phyloP scores from a whole-genome alignment of 2,329 filamentous ascomycete genomes.

The Geosmithia putterillii region DNA sequence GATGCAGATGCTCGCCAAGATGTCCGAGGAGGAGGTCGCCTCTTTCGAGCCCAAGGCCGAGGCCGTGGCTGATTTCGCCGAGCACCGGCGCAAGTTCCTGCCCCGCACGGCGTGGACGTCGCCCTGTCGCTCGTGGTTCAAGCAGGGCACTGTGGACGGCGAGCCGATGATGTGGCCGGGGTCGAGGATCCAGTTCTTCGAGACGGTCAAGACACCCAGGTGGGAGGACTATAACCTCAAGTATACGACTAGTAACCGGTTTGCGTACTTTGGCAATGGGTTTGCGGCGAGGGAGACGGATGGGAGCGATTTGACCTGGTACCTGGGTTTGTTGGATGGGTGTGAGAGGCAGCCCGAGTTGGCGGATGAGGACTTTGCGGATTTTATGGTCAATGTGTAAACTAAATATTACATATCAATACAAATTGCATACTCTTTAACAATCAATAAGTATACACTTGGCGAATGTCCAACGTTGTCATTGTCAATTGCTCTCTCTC shows the following conservation, averaged over 20 bases:
- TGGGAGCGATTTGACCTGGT: conserved; percentile 1
- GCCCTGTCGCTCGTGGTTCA: conserved; percentile 37
- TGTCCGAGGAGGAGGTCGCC: conserved; percentile 35
- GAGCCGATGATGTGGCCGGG: conserved; percentile 35
- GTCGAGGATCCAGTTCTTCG: conserved; percentile 36
- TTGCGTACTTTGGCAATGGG: conserved; percentile 38
- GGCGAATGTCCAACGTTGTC: no score
- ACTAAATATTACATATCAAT: no score
- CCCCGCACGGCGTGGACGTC: conserved; percentile 38
- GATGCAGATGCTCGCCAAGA: conserved; percentile 32
- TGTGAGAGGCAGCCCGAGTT: conserved; percentile 9
- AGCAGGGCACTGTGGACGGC: conserved; percentile 26
- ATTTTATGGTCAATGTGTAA: conserved; percentile 10
- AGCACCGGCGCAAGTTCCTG: conserved; percentile 36
- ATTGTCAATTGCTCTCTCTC: no score
- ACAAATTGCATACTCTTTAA: not conserved
- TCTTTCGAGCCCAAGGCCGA: conserved; percentile 30
- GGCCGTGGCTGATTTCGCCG: conserved; percentile 37
- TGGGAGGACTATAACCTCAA: conserved; percentile 35
- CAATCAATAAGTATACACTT: no score
- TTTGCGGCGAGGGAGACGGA: conserved; percentile 45
- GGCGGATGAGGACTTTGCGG: conserved; percentile 10
- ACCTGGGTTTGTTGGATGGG: conserved; percentile 2
- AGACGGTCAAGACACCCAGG: conserved; percentile 34
- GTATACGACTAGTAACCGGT: conserved; percentile 55